Conservation (phyloP, 2,329 filamentous ascomycete genomes). For the Cercospora janseana region DNA sequence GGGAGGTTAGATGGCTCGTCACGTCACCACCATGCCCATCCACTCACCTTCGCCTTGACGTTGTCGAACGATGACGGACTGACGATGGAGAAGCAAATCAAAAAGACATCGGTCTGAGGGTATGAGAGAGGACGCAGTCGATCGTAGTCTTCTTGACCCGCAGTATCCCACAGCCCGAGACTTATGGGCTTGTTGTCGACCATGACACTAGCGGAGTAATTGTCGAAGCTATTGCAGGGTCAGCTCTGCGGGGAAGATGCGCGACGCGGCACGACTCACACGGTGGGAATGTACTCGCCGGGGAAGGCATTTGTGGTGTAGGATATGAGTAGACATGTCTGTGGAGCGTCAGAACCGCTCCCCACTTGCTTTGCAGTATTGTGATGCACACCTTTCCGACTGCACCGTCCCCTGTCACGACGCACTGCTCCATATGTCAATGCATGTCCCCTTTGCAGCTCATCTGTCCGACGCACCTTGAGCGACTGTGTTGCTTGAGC, state of each 20-base stretch:
- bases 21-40: not conserved
- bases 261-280: constrained; percentile 58
- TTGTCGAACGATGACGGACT: constrained; percentile 98
- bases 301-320: constrained; percentile 99
- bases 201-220: constrained; percentile 99
- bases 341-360: constrained; percentile 30
- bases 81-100: constrained; percentile 98
- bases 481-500: constrained; percentile 75
- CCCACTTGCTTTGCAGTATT: not conserved
- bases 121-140: constrained; percentile 91
- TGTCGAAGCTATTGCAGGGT: constrained; percentile 71
- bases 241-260: constrained; percentile 4
- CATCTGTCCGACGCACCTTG: constrained; percentile 61
- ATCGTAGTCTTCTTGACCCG: constrained; percentile 98
- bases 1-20: constrained; percentile 11
- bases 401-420: constrained; percentile 98
- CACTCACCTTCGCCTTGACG: constrained; percentile 87
- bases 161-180: constrained; percentile 96
- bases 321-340: constrained; percentile 99
- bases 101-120: constrained; percentile 95
- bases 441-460: not conserved
- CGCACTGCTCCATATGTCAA: constrained; percentile 55
- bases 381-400: constrained; percentile 80
- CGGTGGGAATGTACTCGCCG: constrained; percentile 99
- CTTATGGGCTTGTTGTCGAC: constrained; percentile 98